phyloP scores from a whole-genome alignment of 1,284 basidiomycete genomes.

The Naganishia albida region DNA sequence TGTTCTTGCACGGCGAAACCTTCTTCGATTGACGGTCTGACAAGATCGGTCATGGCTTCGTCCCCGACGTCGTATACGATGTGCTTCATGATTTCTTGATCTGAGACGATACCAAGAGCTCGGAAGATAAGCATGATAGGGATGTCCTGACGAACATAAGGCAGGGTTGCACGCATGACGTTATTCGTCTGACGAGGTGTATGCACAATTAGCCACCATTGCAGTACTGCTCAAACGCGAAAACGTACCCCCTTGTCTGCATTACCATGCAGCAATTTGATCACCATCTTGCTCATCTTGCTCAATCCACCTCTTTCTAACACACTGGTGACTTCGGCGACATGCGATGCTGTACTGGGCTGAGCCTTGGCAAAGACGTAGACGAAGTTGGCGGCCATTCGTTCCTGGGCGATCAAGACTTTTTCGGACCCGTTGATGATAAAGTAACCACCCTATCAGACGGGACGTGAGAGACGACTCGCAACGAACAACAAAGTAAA shows the following conservation, averaged over 20 bases:
- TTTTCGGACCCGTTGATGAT: constrained; percentile 99
- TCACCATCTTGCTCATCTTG: constrained; percentile 97
- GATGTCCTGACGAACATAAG: constrained; percentile 97
- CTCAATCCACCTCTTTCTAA: constrained; percentile 86
- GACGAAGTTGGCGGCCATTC: constrained; percentile 99
- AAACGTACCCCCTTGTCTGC: constrained; percentile 29
- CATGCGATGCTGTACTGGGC: constrained; percentile 91
- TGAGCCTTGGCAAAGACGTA: constrained; percentile 99
- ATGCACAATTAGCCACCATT: background rate
- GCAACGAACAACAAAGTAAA: background rate
- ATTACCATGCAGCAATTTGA: constrained; percentile 72
- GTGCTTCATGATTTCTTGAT: constrained; percentile 95
- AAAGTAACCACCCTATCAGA: constrained; percentile 84
- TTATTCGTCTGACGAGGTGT: constrained; percentile 68
- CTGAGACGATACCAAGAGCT: constrained; percentile 94
- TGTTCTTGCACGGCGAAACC: constrained; percentile 98
- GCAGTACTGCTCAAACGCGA: constrained; percentile 12
- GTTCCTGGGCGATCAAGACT: constrained; percentile 97
- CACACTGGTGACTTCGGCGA: constrained; percentile 96
- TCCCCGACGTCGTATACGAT: constrained; percentile 99
- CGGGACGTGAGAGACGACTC: too few species aligned
- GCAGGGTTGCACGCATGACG: constrained; percentile 95
- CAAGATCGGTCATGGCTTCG: constrained; percentile 93
- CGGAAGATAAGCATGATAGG: constrained; percentile 99
- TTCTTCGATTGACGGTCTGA: constrained; percentile 98